Base-by-base conservation (phyloP, 2,329 filamentous ascomycete genomes). In the Trichoderma lentiforme region DNA sequence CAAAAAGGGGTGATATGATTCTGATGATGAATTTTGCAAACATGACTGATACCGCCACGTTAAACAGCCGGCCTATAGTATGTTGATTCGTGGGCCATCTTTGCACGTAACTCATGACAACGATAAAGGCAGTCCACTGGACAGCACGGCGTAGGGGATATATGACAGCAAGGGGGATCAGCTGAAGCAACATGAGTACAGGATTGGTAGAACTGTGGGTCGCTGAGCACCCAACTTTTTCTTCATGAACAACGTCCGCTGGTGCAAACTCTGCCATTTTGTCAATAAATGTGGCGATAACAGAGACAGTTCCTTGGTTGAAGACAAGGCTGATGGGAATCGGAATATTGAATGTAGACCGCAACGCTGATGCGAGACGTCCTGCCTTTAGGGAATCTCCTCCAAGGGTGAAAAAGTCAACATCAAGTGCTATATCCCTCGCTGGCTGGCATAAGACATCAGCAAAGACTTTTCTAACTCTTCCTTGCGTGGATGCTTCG, bases 361-460 rank as follows among this genome's bases (percentile, higher is more conserved):
- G 83, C 4, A 89, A 80, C 2, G 80, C 78, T 1, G 87, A 87
- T 7, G 88, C 79, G 0, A 89, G 81, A 39, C 82, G 82, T 2
- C 87, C 87, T 36, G 87, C 87, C 24, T 82, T 82, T 61, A 89
- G 80, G 43, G 86, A 88, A 74, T 89, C 86, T 21, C 87, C 86
- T 6, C 86, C 86, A 18, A 87, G 80, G 14, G 81, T 80, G 74
- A 88, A 88, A 75, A 88, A 88, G 75, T 87, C 85, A 0, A 84
- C 83, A 2, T 82, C 76, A 0, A 76, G 73, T 1, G 79, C 75
- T 14, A 88, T 79, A 2, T 86, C 83, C 3, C 78, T 76, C 1
- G 79, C 75, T 1, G 80, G 76, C 14, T 83, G 80, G 3, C 80
- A 79, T 12, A 89, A 79, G 3, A 87, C 81, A 3, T 82, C 77